Conservation (phyloP, 1,139 yeast genomes). For the Suhomyces atakaporum region DNA sequence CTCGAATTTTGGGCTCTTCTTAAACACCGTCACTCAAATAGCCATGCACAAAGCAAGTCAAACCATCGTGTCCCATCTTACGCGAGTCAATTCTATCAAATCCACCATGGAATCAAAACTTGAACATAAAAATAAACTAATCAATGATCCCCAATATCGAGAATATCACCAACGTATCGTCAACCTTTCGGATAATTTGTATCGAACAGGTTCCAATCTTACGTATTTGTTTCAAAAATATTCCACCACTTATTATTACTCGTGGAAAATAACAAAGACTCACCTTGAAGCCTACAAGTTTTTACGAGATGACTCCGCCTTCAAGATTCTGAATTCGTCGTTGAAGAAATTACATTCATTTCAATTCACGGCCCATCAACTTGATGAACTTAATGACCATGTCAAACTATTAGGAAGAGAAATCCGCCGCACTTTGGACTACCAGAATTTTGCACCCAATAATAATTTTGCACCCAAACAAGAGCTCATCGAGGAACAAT, state of each 20-base stretch:
- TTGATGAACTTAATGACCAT: constrained; percentile 16
- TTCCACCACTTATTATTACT: constrained; percentile 49
- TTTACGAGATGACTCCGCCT: constrained; percentile 13
- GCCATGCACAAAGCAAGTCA: constrained; percentile 29
- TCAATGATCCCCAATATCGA: constrained; percentile 16
- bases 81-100: constrained; percentile 24
- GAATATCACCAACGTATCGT: constrained; percentile 14
- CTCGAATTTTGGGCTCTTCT: constrained; percentile 25
- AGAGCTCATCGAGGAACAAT: no score
- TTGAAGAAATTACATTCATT: constrained; percentile 16
- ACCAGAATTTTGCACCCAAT: no score
- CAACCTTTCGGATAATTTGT: constrained; percentile 5
- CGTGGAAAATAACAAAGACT: constrained; percentile 56
- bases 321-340: constrained; percentile 12
- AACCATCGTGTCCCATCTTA: constrained; percentile 25
- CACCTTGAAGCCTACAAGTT: constrained; percentile 16
- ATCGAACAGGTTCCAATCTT: constrained; percentile 6
- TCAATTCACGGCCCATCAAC: constrained; percentile 17
- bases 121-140: constrained; percentile 16
- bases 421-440: no score
- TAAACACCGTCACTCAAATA: constrained; percentile 29
- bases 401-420: constrained; percentile 12
- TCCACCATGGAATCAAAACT: constrained; percentile 18
- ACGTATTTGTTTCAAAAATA: constrained; percentile 20
- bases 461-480: no score